Percentiles rank a stretch among this genome's conserved stretches.
Evolutionary conservation across 2,329 filamentous ascomycete species (phyloP).

Genomic region (Aschersonia sp.): DNA sequence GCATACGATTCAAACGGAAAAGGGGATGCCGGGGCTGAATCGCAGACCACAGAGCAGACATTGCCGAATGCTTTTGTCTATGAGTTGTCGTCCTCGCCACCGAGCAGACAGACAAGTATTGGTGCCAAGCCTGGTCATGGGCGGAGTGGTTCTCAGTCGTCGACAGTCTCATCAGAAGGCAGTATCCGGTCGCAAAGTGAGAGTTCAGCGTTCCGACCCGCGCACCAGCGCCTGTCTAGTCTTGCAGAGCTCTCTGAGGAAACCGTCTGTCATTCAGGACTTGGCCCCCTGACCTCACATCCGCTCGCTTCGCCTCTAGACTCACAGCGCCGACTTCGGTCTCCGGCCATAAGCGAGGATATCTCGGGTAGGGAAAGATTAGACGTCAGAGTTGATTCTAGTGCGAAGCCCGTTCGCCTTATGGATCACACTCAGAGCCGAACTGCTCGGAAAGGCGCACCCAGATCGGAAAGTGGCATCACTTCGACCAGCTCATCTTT

Average conservation of each 20-base stretch:
- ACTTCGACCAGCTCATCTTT: neutral
- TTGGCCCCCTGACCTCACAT: neutral
- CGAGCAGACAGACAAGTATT: neutral
- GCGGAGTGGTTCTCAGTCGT: neutral
- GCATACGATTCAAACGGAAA: neutral
- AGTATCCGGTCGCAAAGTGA: neutral
- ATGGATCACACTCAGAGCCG: slow-evolving; percentile 2
- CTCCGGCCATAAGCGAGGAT: neutral
- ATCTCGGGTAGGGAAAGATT: slow-evolving; percentile 14
- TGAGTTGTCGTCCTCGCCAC: neutral
- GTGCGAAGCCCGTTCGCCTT: slow-evolving; percentile 21
- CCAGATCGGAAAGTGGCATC: slow-evolving; percentile 29
- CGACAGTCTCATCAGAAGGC: neutral
- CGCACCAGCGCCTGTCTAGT: neutral
- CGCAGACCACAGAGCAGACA: too few species aligned
- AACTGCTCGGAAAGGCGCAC: slow-evolving; percentile 7
- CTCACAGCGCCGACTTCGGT: neutral
- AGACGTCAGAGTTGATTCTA: slow-evolving; percentile 26
- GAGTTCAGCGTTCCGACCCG: neutral
- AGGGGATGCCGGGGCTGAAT: too few species aligned
- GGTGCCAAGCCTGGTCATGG: neutral
- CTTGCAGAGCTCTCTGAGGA: slow-evolving; percentile 2
- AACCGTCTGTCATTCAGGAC: neutral
- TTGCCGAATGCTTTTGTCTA: neutral
- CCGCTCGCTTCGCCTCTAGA: neutral